Conservation (phyloP, 202 grass and related monocot genomes). For the Alloteropsis angusta region DNA sequence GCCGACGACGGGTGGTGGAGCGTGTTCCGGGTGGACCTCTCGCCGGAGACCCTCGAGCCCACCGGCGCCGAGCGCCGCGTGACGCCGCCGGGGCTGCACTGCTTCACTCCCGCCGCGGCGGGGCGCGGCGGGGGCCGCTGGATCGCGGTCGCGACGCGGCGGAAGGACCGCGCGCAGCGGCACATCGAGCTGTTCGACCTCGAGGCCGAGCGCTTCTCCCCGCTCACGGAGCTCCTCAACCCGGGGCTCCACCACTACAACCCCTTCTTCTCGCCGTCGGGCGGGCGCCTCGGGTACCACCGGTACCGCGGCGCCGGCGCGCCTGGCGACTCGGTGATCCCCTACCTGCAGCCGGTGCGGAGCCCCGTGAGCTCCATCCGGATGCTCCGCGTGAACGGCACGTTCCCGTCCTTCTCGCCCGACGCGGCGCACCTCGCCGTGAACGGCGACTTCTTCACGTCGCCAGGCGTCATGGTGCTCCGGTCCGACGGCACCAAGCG, state of each 20-base stretch:
- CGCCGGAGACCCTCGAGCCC: conserved; percentile 36
- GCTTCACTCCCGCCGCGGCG: conserved; percentile 60
- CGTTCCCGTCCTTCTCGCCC: conserved; percentile 77
- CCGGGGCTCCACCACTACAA: conserved; percentile 82
- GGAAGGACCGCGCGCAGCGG: conserved; percentile 44
- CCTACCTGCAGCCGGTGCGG: conserved; percentile 50
- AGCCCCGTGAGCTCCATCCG: conserved; percentile 45
- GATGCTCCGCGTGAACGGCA: conserved; percentile 63
- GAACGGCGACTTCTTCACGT: conserved; percentile 67
- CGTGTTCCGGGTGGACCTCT: conserved; percentile 46
- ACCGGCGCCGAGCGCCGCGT: conserved; percentile 30
- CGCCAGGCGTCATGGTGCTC: conserved; percentile 41
- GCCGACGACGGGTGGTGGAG: conserved; percentile 96
- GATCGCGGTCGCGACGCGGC: conserved; percentile 63
- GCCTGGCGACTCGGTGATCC: conserved; percentile 31
- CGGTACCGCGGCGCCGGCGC: conserved; percentile 59
- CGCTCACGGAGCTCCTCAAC: conserved; percentile 47
- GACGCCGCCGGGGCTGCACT: conserved; percentile 68
- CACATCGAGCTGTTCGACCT: conserved; percentile 87
- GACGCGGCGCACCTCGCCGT: conserved; percentile 50
- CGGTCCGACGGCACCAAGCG: conserved; percentile 56
- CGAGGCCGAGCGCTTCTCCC: conserved; percentile 41
- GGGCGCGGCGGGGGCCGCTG: conserved; percentile 14
- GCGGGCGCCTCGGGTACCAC: conserved; percentile 62
- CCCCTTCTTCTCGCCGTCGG: conserved; percentile 70